A percentile compares a stretch with the other conserved stretches of the same genome.
Evolutionary conservation across 345 rosid species (phyloP).

Genomic region (Diplotaxis tenuifolia): DNA sequence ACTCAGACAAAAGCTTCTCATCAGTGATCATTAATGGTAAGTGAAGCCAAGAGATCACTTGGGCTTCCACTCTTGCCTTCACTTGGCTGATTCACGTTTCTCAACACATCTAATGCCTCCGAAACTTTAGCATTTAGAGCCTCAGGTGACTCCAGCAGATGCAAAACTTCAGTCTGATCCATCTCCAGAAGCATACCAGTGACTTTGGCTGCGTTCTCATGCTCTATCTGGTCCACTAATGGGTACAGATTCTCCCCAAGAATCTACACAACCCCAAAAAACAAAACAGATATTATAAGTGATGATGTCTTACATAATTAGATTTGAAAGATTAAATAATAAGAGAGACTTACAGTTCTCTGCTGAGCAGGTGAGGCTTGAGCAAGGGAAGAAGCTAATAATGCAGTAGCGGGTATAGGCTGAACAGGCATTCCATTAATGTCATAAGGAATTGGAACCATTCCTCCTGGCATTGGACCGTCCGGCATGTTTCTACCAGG

Average conservation of each 20-base stretch:
- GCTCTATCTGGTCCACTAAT: constrained; percentile 69
- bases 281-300: not conserved
- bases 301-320: not conserved
- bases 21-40: constrained; percentile 51
- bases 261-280: constrained; percentile 40
- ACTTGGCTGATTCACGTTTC: constrained; percentile 53
- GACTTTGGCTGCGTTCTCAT: constrained; percentile 70
- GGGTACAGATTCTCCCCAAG: constrained; percentile 62
- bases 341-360: constrained; percentile 54
- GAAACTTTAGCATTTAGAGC: constrained; percentile 72
- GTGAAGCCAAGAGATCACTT: constrained; percentile 54
- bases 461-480: constrained; percentile 67
- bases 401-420: constrained; percentile 52
- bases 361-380: constrained; percentile 65
- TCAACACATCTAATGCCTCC: constrained; percentile 69
- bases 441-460: constrained; percentile 73
- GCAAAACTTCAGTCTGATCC: constrained; percentile 77
- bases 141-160: constrained; percentile 76
- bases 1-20: constrained; percentile 23
- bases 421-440: constrained; percentile 66
- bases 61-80: constrained; percentile 42
- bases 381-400: constrained; percentile 72
- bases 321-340: not conserved
- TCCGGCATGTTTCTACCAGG: constrained; percentile 83
- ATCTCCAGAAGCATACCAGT: constrained; percentile 82